phyloP scores from a whole-genome alignment of 2,329 filamentous ascomycete genomes.

The Colletotrichum trifolii region DNA sequence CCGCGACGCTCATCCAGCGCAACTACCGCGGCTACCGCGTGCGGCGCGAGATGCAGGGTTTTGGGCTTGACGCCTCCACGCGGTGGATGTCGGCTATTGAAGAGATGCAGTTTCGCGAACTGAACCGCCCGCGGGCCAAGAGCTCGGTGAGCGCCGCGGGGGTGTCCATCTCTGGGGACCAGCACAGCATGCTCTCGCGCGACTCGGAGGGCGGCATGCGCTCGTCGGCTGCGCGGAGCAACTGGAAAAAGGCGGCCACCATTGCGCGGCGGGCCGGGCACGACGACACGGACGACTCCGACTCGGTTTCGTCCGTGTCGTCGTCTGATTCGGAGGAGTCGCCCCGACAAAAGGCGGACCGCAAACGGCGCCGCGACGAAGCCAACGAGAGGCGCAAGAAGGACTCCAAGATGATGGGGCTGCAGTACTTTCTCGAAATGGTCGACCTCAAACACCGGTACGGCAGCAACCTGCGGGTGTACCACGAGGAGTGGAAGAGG shows the following conservation, averaged over 20 bases:
- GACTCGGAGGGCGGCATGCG: slow-evolving; percentile 31
- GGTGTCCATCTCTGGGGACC: slow-evolving; percentile 23
- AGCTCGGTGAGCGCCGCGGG: slow-evolving; percentile 40
- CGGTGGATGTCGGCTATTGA: slow-evolving; percentile 76
- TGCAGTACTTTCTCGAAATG: slow-evolving; percentile 89
- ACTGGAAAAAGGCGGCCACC: slow-evolving; percentile 80
- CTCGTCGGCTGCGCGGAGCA: slow-evolving; percentile 63
- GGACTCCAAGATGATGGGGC: slow-evolving; percentile 81
- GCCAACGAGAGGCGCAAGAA: slow-evolving; percentile 69
- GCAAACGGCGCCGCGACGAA: slow-evolving; percentile 55
- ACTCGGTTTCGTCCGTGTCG: slow-evolving; percentile 47
- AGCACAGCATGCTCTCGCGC: slow-evolving; percentile 29
- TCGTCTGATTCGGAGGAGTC: slow-evolving; percentile 46
- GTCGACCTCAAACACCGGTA: slow-evolving; percentile 89
- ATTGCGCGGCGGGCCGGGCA: slow-evolving; percentile 79
- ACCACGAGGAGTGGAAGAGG: slow-evolving; percentile 87
- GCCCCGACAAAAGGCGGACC: slow-evolving; percentile 51
- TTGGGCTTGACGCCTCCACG: slow-evolving; percentile 74
- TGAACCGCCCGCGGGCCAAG: slow-evolving; percentile 57
- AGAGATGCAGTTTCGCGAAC: slow-evolving; percentile 65
- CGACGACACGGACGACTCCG: slow-evolving; percentile 66
- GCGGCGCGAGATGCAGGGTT: slow-evolving; percentile 76
- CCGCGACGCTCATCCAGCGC: slow-evolving; percentile 71
- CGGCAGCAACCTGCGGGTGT: slow-evolving; percentile 82
- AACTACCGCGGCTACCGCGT: slow-evolving; percentile 82